Base-by-base conservation (phyloP, 2,329 filamentous ascomycete species). In the Pyricularia pennisetigena region DNA sequence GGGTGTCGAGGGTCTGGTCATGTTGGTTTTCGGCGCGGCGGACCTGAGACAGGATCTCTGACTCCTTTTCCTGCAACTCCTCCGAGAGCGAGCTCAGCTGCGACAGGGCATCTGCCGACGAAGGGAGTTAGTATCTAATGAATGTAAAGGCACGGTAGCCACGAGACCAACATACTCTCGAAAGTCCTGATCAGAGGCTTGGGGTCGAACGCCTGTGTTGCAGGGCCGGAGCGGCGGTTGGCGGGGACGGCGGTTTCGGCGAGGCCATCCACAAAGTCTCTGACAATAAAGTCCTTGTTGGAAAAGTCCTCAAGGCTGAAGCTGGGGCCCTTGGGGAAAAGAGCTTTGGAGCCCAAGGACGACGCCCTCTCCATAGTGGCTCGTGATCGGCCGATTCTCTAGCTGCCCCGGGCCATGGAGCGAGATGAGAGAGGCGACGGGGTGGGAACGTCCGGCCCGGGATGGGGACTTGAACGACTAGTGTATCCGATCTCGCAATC, bases 131-230 rank as follows among this genome's bases (percentile, higher is more conserved):
- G 24, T 23, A 65, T 64, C 62, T 30, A 26, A 65, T 64, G 20
- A 10, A 28, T 16, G 6, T 49, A 28, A 4, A 16, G 8, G 23
- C 5, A 65, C 7, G 16, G 35, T 16, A 20, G 14, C 4, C 2
- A 16, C 14, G 32, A 9, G 28, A 61, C 29, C 41, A 64, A 70
- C 80, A 71, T 81, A 88, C 86, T 88, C 76, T 99, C 95, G 77
- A 99, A 99, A 1, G 93, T 94, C 69, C 95, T 89, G 74, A 99
- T 99, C 73, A 99, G 83, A 35, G 95, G 96, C 79, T 99, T 99
- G 0, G 95, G 93, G 75, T 99, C 95, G 80, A 99, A 99, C 4
- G 84, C 80, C 70, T 85, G 83, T 75, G 82, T 83, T 70, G 81
- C 82, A 71, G 86, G 84, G 8, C 86, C 88, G 16, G 94, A 97